Base-by-base conservation (phyloP, 495 filamentous ascomycete species). In the Penicillium canariense region DNA sequence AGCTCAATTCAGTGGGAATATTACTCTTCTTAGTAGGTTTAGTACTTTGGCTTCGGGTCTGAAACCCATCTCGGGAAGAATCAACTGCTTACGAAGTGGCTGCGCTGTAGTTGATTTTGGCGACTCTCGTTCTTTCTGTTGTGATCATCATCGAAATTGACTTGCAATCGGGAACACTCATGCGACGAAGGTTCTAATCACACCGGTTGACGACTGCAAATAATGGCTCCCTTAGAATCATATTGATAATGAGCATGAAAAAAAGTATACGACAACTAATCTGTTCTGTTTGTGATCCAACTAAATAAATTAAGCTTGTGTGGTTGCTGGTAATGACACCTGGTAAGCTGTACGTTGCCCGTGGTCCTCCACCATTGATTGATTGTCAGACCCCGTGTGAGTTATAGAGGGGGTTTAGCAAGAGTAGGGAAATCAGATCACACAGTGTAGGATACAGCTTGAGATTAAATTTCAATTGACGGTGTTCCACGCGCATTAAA, bases 1-100 rank as follows among this genome's bases (percentile, higher is more conserved):
- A 91, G 63, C 56, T 90, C n/a, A 69, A 80, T 57, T 63, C 67
- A 2, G 75, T 89, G 31, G 78, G 76, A 15, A 47, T 77, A 5
- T 61, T 77, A 34, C 63, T 81, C 15, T 68, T 78, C 35, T 14
- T 71, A 42, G 83, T 87, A 54, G 74, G 84, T 75, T 17, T 11
- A 6, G 15, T 10, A n/a, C 28, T 17, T 20, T 3, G n/a, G 9
- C 8, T 35, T 25, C 10, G 30, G 14, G 14, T 6, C 14, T 18
- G 8, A 14, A n/a, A 2, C 7, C 2, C 18, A 20, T 18, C 7
- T n/a, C 14, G 8, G 9, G 9, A 1, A 14, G 2, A 15, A 11
- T 45, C 23, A 1, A 38, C 0, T 12, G 1, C 14, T 26, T 11
- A 38, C 48, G 22, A 38, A 36, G 14, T 1, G 34, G 5, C 35